Conservation (phyloP, 2,329 filamentous ascomycete genomes). For the Eutypa lata region DNA sequence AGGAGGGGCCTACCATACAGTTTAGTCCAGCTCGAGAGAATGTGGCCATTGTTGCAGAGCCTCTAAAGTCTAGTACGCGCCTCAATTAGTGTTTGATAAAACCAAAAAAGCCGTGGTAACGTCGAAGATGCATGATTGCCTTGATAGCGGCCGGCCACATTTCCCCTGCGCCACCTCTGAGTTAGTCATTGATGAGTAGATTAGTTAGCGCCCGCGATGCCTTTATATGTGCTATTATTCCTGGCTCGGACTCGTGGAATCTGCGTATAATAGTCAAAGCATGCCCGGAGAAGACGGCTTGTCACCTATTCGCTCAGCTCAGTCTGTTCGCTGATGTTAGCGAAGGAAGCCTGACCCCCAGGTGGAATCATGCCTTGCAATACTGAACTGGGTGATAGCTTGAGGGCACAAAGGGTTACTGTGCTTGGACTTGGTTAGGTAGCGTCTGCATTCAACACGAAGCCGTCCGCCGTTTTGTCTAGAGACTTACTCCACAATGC, state of each 20-base stretch:
- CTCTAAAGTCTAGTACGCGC: no score
- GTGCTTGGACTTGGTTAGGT: not conserved
- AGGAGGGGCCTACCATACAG: no score
- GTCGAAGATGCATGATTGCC: not conserved
- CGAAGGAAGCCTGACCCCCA: slow-evolving; percentile 13
- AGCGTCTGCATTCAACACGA: no score
- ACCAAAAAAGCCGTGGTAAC: no score
- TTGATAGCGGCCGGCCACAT: slow-evolving; percentile 15
- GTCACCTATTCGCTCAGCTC: slow-evolving; percentile 17
- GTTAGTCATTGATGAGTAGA: slow-evolving; percentile 11
- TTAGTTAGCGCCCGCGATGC: slow-evolving; percentile 13
- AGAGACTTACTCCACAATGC: not conserved
- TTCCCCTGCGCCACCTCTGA: slow-evolving; percentile 11
- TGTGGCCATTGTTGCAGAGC: no score
- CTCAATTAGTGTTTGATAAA: no score
- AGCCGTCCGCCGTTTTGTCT: no score
- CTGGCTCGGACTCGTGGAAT: slow-evolving; percentile 24
- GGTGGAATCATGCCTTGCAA: slow-evolving; percentile 26
- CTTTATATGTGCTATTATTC: slow-evolving; percentile 23
- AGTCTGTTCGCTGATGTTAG: slow-evolving; percentile 13
- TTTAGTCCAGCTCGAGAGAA: no score
- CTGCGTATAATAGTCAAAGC: slow-evolving; percentile 27
- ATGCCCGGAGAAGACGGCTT: slow-evolving; percentile 21
- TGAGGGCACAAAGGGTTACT: slow-evolving; percentile 21
- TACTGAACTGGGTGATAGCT: slow-evolving; percentile 28